Conservation (phyloP, 2,329 filamentous ascomycete species). For the Chrysosporium keratinophilum region DNA sequence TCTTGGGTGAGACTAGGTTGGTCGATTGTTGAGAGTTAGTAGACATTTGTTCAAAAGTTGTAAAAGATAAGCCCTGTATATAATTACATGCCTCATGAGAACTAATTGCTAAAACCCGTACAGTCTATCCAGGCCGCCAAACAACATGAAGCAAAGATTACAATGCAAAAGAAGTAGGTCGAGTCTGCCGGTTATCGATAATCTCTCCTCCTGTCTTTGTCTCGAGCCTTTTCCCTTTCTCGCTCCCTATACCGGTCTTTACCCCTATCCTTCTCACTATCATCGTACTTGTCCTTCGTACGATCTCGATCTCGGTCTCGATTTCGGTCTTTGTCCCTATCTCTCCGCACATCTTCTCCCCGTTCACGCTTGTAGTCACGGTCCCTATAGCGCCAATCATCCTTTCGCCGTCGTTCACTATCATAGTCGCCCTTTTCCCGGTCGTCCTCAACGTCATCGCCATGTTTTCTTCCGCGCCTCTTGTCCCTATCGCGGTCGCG, state of each 20-base stretch:
- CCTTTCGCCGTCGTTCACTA: constrained; percentile 19
- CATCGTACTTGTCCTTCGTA: constrained; percentile 19
- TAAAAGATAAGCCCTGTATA: not conserved
- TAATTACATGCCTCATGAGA: not conserved
- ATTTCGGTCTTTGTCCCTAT: constrained; percentile 22
- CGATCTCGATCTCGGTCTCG: constrained; percentile 24
- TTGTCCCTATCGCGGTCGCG: constrained; percentile 18
- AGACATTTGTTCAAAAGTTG: not conserved
- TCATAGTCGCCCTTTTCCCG: not conserved
- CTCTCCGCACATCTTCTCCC: constrained; percentile 22
- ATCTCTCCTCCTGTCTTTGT: constrained; percentile 10
- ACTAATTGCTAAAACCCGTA: not conserved
- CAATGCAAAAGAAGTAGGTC: too few species aligned
- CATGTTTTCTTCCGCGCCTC: constrained; percentile 27
- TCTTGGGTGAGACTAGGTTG: not conserved
- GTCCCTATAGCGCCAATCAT: constrained; percentile 28
- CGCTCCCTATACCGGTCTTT: constrained; percentile 18
- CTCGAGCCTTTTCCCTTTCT: constrained; percentile 13
- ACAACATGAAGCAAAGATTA: too few species aligned
- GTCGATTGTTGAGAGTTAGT: not conserved
- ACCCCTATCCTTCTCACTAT: constrained; percentile 23
- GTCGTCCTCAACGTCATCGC: constrained; percentile 28
- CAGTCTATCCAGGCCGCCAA: too few species aligned
- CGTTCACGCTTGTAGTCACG: constrained; percentile 24
- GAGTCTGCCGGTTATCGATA: not conserved